phyloP scores from a whole-genome alignment of 1,284 basidiomycete genomes.

The Boletus mariae region DNA sequence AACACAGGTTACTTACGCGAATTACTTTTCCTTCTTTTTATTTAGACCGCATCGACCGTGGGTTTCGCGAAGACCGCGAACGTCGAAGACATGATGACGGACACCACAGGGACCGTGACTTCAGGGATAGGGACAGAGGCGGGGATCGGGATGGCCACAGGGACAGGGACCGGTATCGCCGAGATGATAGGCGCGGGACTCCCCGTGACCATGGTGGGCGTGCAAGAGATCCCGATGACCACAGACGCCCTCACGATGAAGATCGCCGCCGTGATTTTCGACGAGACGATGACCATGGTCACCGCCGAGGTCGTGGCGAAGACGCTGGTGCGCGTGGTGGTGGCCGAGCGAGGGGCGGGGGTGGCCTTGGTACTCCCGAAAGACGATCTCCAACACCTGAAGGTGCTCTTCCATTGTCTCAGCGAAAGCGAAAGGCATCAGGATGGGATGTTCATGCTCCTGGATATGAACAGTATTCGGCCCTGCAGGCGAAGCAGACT shows the following conservation, averaged over 20 bases:
- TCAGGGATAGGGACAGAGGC: slow-evolving; percentile 39
- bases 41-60: slow-evolving; percentile 45
- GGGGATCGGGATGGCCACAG: slow-evolving; percentile 40
- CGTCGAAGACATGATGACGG: slow-evolving; percentile 51
- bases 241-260: slow-evolving; percentile 41
- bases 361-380: slow-evolving; percentile 65
- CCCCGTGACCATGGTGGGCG: slow-evolving; percentile 39
- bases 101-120: slow-evolving; percentile 48
- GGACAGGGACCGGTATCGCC: slow-evolving; percentile 38
- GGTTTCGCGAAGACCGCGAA: slow-evolving; percentile 51
- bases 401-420: slow-evolving; percentile 77
- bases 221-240: slow-evolving; percentile 42
- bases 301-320: slow-evolving; percentile 37
- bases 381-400: slow-evolving; percentile 89
- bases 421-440: slow-evolving; percentile 82
- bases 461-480: slow-evolving; percentile 92
- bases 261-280: slow-evolving; percentile 46
- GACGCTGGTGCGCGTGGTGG: slow-evolving; percentile 37
- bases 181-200: slow-evolving; percentile 39
- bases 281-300: slow-evolving; percentile 45
- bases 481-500: slow-evolving; percentile 95
- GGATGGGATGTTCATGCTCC: slow-evolving; percentile 96
- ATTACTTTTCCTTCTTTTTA: slow-evolving; percentile 41
- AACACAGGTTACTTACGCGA: slow-evolving; percentile 48
- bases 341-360: slow-evolving; percentile 42